Evolutionary conservation across 352 stramenopile species (phyloP).

Genomic region (Globisporangium orthogonon): DNA sequence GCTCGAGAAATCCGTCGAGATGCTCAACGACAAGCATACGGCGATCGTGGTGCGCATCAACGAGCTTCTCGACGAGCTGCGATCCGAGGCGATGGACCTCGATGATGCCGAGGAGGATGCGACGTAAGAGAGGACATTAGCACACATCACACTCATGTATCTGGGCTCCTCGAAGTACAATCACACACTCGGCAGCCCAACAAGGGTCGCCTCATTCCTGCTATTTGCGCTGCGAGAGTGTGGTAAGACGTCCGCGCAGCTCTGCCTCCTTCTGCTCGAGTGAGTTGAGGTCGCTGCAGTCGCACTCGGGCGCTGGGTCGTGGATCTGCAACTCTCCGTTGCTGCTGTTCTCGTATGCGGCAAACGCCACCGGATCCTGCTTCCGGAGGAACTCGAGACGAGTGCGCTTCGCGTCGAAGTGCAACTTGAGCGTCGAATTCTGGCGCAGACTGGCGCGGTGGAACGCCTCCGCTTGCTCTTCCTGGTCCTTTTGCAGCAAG

Average conservation of each 20-base stretch:
- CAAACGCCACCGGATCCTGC: constrained; percentile 50
- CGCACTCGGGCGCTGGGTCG: constrained; percentile 41
- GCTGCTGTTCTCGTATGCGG: constrained; percentile 29
- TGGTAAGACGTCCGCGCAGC: constrained; percentile 46
- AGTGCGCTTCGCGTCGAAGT: constrained; percentile 70
- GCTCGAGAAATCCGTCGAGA: constrained; percentile 53
- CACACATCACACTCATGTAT: no score
- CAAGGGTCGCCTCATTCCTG: no score
- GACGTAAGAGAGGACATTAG: background rate
- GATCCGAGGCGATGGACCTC: constrained; percentile 47
- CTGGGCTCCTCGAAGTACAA: background rate
- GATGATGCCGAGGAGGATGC: constrained; percentile 16
- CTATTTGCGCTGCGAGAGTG: constrained; percentile 23
- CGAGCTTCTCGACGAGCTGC: constrained; percentile 67
- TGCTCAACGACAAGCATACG: constrained; percentile 49
- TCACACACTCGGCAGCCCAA: no score
- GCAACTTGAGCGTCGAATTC: constrained; percentile 70
- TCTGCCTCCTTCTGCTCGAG: constrained; percentile 48
- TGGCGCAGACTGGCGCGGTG: constrained; percentile 42
- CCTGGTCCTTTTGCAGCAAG: constrained; percentile 58
- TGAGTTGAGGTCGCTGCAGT: constrained; percentile 38
- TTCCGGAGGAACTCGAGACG: constrained; percentile 61
- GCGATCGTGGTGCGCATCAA: constrained; percentile 71
- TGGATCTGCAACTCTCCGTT: constrained; percentile 33
- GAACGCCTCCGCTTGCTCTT: constrained; percentile 54